Conservation (phyloP, 2,329 filamentous ascomycete genomes). For the Neofusicoccum umdonicola region DNA sequence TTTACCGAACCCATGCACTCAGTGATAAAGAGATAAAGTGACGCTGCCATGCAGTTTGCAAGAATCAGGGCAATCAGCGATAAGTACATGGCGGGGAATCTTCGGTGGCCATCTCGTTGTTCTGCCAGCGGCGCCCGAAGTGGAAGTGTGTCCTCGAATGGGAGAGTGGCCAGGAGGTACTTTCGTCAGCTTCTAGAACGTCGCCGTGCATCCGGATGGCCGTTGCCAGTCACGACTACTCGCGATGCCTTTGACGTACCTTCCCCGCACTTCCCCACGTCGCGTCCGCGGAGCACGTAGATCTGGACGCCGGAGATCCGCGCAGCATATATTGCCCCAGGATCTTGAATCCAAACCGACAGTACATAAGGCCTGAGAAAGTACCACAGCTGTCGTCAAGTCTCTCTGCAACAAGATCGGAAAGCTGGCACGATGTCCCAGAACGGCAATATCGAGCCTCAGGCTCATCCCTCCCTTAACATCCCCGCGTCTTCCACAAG, state of each 20-base stretch:
- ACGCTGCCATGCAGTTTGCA: too few species aligned
- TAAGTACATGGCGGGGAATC: too few species aligned
- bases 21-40: too few species aligned
- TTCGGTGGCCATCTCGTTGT: too few species aligned
- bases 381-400: background rate
- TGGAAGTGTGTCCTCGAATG: background rate
- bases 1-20: too few species aligned
- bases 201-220: background rate
- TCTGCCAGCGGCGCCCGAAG: too few species aligned
- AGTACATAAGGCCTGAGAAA: background rate
- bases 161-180: background rate
- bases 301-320: background rate
- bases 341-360: background rate
- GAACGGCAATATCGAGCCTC: slow-evolving; percentile 10
- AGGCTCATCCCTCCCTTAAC: background rate
- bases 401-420: background rate
- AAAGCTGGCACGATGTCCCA: slow-evolving; percentile 1
- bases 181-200: background rate
- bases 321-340: background rate
- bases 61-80: too few species aligned
- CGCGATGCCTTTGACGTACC: background rate
- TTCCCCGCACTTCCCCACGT: slow-evolving; percentile 13
- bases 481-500: slow-evolving; percentile 4
- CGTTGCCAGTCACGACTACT: background rate
- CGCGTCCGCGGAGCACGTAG: background rate